Evolutionary conservation across 2,329 filamentous ascomycete genomes (phyloP), one percentile per base, ranked within the genome.

Genomic region (Colletotrichum destructivum): DNA sequence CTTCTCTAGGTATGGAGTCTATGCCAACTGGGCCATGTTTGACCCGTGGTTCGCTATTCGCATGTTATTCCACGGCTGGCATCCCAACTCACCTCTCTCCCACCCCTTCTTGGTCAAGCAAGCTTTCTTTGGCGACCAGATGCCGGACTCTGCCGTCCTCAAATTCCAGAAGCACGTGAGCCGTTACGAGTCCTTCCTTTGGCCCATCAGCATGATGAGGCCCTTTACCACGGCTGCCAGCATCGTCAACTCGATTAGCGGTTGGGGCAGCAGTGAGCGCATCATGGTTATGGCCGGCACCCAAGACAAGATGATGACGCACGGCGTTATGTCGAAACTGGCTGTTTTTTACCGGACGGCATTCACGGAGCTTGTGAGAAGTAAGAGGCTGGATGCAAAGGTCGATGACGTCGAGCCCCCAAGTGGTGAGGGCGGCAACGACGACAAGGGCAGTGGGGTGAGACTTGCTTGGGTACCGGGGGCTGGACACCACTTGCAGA

Each of bases 401-500:
- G 18, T 46, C 31, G 47, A 60, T 9, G 62, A 71, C 16, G 67
- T 77, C 62, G 42, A 62, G 38, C 15, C 67, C 3, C 13, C 78
- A 11, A 31, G 67, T 0, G 77, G 76, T 0, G 76, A 76, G 52
- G 77, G 74, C 8, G 77, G 61, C 1, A 35, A 74, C 40, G 80
- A 81, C 59, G 74, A 76, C 23, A 74, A 52, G 2, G 78, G 79
- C 4, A 75, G 79, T 13, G 84, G 83, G 1, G 84, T 88, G 12
- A 76, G 78, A 57, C 77, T 86, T 57, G 80, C 75, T 18, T 77
- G 84, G 56, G 84, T 88, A 1, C 78, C 81, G 3, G 82, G 81
- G 3, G 80, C 85, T 4, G 87, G 84, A 2, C 87, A 89, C 76
- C 87, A 89, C 77, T 72, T 88, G 55, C 86, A 88, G 75, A 88